Base-by-base conservation (phyloP, 441 rosid species). In the Monsonia emarginata region DNA sequence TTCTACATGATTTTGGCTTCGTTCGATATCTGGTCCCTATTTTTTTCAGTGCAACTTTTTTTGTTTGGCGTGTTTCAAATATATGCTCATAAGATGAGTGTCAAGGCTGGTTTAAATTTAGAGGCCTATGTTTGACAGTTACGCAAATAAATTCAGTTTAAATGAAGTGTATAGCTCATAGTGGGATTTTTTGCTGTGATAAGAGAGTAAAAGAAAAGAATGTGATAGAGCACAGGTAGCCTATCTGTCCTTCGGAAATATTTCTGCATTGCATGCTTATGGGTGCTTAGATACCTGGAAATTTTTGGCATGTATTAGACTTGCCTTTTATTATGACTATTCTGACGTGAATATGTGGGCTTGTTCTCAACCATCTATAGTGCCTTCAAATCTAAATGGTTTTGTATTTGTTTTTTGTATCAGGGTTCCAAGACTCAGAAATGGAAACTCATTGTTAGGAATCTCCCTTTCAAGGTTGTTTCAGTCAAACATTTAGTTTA, bases 341-440 rank as follows among this genome's bases (percentile, higher is more conserved):
- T 48, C 24, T 48, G 24, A 48, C 56, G 18, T 48, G 56, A 48
- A 48, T 5, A 48, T 5, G 24, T 6, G 8, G 18, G 30, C 5
- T 54, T 22, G 60, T n/a, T n/a, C n/a, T n/a, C n/a, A n/a, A n/a
- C n/a, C n/a, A 54, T 54, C 9, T 22, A 3, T 24, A 54, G 10
- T 24, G 60, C 61, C 31, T 30, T 56, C 22, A 13, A 40, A 50
- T 69, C 48, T 65, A 70, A 66, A 61, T 42, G 36, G 30, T 32
- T 70, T 65, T 68, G 30, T 27, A 11, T 65, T 70, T 14, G 71
- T n/a, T 72, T 78, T 67, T 22, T 69, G 75, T 64, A 31, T n/a
- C 85, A 93, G 95, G 96, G 98, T 69, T 86, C 95, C 69, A 93
- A 90, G 86, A 85, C 91, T 77, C 95, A 86, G 79, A 93, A 90